Conservation (phyloP, 495 filamentous ascomycete species). For the Lichenothelia convexa region DNA sequence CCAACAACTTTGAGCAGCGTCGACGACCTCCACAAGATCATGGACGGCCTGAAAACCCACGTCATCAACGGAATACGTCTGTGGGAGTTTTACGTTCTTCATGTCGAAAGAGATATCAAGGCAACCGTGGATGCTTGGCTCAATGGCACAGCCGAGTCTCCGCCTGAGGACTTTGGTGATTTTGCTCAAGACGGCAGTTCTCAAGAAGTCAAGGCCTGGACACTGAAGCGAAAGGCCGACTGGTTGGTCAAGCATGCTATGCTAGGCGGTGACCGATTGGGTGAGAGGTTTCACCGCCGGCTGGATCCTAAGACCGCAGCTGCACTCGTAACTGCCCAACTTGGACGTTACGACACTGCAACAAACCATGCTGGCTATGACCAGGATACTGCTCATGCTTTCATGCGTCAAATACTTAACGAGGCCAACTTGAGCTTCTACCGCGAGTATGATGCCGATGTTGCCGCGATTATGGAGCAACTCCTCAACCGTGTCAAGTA, state of each 20-base stretch:
- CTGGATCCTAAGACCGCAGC: slow-evolving; percentile 51
- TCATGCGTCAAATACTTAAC: slow-evolving; percentile 41
- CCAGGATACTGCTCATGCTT: slow-evolving; percentile 15
- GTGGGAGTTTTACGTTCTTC: slow-evolving; percentile 84
- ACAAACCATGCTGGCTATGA: slow-evolving; percentile 15
- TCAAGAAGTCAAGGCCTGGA: slow-evolving; percentile 35
- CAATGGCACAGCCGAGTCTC: slow-evolving; percentile 17
- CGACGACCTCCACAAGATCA: slow-evolving; percentile 64
- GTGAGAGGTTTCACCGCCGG: slow-evolving; percentile 54
- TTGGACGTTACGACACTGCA: slow-evolving; percentile 41
- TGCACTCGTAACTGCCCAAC: slow-evolving; percentile 46
- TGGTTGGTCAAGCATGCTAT: slow-evolving; percentile 46
- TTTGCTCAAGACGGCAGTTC: no score
- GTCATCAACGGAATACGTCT: slow-evolving; percentile 58
- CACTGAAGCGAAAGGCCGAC: slow-evolving; percentile 40
- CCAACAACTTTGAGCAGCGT: slow-evolving; percentile 51
- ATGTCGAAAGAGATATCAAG: slow-evolving; percentile 56
- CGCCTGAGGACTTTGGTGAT: slow-evolving; percentile 25
- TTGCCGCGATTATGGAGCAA: slow-evolving; percentile 69
- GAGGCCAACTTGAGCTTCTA: slow-evolving; percentile 78
- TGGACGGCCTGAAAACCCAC: slow-evolving; percentile 65
- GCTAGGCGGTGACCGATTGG: slow-evolving; percentile 47
- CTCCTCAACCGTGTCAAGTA: slow-evolving; percentile 90
- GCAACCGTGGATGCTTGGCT: slow-evolving; percentile 54
- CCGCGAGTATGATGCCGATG: slow-evolving; percentile 72